Conservation (phyloP, 805 yeast genomes). For the Debaryomyces hansenii region DNA sequence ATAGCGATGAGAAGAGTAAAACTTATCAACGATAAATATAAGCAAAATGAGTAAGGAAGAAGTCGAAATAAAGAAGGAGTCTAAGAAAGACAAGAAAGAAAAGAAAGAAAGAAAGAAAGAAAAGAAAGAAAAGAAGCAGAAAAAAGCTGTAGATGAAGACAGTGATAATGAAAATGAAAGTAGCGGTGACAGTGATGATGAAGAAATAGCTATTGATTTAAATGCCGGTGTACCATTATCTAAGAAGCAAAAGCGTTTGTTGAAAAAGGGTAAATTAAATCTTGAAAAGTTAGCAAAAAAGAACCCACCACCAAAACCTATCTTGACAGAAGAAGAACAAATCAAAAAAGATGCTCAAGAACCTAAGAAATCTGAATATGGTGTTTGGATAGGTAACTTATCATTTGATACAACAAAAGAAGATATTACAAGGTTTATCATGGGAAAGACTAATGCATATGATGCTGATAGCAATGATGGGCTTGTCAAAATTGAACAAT, state of each 20-base stretch:
- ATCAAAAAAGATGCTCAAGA: constrained; percentile 27
- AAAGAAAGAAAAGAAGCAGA: constrained; percentile 9
- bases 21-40: not conserved
- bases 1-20: not conserved
- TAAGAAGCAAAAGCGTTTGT: constrained; percentile 83
- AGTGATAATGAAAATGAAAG: constrained; percentile 5
- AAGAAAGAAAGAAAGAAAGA: constrained; percentile 20
- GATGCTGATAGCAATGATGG: constrained; percentile 18
- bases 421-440: constrained; percentile 65
- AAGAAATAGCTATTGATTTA: constrained; percentile 69
- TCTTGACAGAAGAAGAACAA: constrained; percentile 26
- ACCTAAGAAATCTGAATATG: constrained; percentile 52
- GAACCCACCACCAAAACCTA: constrained; percentile 41
- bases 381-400: constrained; percentile 94
- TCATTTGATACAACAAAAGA: constrained; percentile 81
- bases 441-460: constrained; percentile 51
- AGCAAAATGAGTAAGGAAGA: constrained; percentile 17
- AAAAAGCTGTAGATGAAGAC: constrained; percentile 8
- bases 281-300: constrained; percentile 51
- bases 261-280: constrained; percentile 79
- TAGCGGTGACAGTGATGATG: constrained; percentile 45
- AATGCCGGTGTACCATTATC: constrained; percentile 78
- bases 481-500: constrained; percentile 42
- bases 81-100: constrained; percentile 6
- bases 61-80: not conserved